These are phyloP conservation scores for Euphrasia arctica DNA, from an alignment of 305 asterid species.

Conservation along the genomic window DNA sequence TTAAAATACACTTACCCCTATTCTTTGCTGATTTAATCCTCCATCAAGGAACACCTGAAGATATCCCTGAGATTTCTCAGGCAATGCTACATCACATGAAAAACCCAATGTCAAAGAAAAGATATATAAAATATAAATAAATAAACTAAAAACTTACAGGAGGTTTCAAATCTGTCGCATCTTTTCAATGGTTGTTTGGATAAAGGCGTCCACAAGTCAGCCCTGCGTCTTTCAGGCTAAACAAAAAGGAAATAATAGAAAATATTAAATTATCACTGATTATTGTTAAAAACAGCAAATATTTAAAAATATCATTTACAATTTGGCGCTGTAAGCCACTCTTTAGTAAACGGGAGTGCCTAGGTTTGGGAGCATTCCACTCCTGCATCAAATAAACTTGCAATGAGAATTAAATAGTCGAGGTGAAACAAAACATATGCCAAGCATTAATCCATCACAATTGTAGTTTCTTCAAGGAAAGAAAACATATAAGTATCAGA, in stretches of 20 bases:
- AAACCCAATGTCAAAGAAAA: not conserved
- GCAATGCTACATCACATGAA: conserved; percentile 45
- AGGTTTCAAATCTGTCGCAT: conserved; percentile 33
- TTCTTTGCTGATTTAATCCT: conserved; percentile 95
- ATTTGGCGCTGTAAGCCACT: conserved; percentile 72
- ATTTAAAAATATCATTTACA: conserved; percentile 48
- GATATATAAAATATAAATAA: not conserved
- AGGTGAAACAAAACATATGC: conserved; percentile 2
- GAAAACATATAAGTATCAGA: conserved; percentile 11
- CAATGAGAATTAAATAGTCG: conserved; percentile 17
- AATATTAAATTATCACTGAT: conserved; percentile 17
- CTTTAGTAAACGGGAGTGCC: conserved; percentile 77
- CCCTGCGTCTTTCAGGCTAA: conserved; percentile 49
- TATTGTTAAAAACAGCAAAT: conserved; percentile 5
- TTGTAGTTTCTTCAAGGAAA: too few species aligned
- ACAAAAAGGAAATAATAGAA: conserved; percentile 20
- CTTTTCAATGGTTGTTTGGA: conserved; percentile 61
- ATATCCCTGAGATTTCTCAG: conserved; percentile 75
- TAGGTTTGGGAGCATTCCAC: conserved; percentile 82
- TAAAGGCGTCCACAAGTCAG: conserved; percentile 76
- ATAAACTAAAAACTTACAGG: conserved; percentile 44
- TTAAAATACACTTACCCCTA: conserved; percentile 73
- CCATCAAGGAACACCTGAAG: conserved; percentile 96
- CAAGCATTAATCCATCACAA: conserved; percentile 8
- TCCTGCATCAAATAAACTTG: conserved; percentile 49